A percentile compares a stretch with the other conserved stretches of the same genome.
phyloP scores from a whole-genome alignment of 768 basidiomycete species.

The Rossbeevera mucosa region DNA sequence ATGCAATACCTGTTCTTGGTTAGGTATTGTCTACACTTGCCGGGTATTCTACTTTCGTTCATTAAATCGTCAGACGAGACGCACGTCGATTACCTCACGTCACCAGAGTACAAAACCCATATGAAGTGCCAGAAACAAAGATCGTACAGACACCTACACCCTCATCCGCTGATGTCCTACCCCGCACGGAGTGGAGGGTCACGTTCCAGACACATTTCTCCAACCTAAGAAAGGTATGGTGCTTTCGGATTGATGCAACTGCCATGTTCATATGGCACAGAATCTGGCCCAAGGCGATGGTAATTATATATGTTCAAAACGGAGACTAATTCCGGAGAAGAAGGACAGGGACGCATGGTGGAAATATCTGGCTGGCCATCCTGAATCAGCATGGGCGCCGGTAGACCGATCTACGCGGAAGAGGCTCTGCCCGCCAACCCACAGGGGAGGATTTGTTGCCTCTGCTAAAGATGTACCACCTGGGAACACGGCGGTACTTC shows the following conservation, averaged over 20 bases:
- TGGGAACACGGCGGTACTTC: not conserved
- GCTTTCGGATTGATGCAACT: not conserved
- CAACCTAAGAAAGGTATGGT: slow-evolving; percentile 54
- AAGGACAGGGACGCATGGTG: slow-evolving; percentile 77
- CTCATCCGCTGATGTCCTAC: slow-evolving; percentile 39
- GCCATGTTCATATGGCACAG: slow-evolving; percentile 35
- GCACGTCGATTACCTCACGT: slow-evolving; percentile 60
- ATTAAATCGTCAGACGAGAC: slow-evolving; percentile 53
- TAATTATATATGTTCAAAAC: slow-evolving; percentile 6
- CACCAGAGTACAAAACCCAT: slow-evolving; percentile 67
- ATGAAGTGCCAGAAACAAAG: slow-evolving; percentile 39
- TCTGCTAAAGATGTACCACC: slow-evolving; percentile 4
- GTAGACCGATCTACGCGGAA: slow-evolving; percentile 14
- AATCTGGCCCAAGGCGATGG: slow-evolving; percentile 50
- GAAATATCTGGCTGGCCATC: slow-evolving; percentile 65
- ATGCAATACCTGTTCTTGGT: slow-evolving; percentile 80
- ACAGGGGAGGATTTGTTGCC: slow-evolving; percentile 38
- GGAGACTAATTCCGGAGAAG: slow-evolving; percentile 57
- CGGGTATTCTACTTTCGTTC: slow-evolving; percentile 1
- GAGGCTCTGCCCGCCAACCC: slow-evolving; percentile 9
- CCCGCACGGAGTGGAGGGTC: slow-evolving; percentile 63
- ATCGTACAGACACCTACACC: slow-evolving; percentile 13
- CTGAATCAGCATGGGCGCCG: slow-evolving; percentile 64
- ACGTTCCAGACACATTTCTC: slow-evolving; percentile 54
- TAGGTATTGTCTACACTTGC: slow-evolving; percentile 42